Percentiles rank a stretch among this genome's conserved stretches.
These are phyloP conservation scores for Candida glaebosa DNA, from an alignment of 805 yeast genomes.

Conservation along the genomic window DNA sequence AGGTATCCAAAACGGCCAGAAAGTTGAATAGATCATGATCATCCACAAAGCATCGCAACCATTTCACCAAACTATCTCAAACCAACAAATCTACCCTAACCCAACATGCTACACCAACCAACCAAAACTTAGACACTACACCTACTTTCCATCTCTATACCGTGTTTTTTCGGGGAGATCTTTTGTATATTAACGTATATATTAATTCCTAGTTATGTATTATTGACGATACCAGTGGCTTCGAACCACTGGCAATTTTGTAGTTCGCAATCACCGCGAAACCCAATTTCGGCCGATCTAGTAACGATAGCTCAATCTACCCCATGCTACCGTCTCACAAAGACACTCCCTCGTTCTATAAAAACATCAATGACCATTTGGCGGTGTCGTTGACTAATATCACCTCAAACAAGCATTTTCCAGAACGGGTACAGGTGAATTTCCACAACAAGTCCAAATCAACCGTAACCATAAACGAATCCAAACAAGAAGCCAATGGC, in stretches of 20 bases:
- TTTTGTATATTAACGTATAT: neutral
- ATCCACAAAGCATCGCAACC: neutral
- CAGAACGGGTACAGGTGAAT: slow-evolving; percentile 7
- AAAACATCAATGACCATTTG: slow-evolving; percentile 20
- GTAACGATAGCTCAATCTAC: too few relatives aligned
- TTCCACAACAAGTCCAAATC: slow-evolving; percentile 3
- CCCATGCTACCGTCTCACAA: neutral
- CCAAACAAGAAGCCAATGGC: slow-evolving; percentile 3
- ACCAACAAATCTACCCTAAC: neutral
- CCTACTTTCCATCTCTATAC: too few relatives aligned
- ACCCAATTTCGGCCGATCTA: too few relatives aligned
- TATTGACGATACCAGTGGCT: too few relatives aligned
- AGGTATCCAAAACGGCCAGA: slow-evolving; percentile 16
- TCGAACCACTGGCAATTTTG: too few relatives aligned
- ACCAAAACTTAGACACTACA: too few relatives aligned
- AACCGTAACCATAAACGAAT: neutral
- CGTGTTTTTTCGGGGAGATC: neutral
- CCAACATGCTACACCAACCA: too few relatives aligned
- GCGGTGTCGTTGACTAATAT: slow-evolving; percentile 18
- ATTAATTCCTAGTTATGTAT: too few relatives aligned
- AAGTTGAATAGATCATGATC: neutral
- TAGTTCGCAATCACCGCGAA: too few relatives aligned
- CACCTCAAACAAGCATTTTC: slow-evolving; percentile 10
- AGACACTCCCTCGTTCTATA: slow-evolving; percentile 8
- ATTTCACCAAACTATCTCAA: too few relatives aligned